Evolutionary conservation across 2,329 filamentous ascomycete species (phyloP), one percentile per base, ranked within the genome.

Genomic region (Gnomoniopsis sp.): DNA sequence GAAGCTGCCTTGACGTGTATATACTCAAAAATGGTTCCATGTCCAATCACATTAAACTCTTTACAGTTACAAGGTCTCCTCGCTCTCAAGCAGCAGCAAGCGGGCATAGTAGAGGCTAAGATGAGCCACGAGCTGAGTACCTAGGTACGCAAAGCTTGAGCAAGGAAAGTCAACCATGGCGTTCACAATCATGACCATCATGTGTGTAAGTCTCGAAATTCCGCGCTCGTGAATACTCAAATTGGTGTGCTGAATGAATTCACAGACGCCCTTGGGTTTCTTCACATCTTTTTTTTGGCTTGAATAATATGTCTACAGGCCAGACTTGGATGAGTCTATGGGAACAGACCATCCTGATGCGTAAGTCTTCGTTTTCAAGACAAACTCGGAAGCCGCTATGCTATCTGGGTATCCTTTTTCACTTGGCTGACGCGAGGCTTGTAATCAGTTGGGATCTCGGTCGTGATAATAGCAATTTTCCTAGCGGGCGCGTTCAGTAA

Each of bases 191-290:
- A 60, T 60, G 58, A 60, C 58, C 11, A 53, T 60, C 19, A 38
- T 60, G 1, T 60, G 57, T 14, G 75, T 77, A 63, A 65, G 74
- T 62, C 2, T 12, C n/a, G 34, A 10, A 48, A 17, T 10, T 4
- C 2, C 1, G 7, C 8, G 17, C 6, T 2, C 3, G 6, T 11
- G n/a, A 1, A 10, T 19, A 4, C 26, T 30, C 26, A 1, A 15
- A n/a, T 19, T 44, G 3, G 19, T 41, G 22, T 12, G 15, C 3
- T 1, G 2, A 17, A 15, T 21, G 17, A 1, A 53, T 8, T 36
- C 17, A 0, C 11, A 61, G 56, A 44, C 49, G 10, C 59, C 59
- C 2, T 19, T 59, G 4, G 53, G 49, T 4, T 61, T 61, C 21
- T 61, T 61, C 19, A 61, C 59, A 0, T 58, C 59, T 6, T 61